phyloP scores from a whole-genome alignment of 306 rosid species.

The Trifolium repens region DNA sequence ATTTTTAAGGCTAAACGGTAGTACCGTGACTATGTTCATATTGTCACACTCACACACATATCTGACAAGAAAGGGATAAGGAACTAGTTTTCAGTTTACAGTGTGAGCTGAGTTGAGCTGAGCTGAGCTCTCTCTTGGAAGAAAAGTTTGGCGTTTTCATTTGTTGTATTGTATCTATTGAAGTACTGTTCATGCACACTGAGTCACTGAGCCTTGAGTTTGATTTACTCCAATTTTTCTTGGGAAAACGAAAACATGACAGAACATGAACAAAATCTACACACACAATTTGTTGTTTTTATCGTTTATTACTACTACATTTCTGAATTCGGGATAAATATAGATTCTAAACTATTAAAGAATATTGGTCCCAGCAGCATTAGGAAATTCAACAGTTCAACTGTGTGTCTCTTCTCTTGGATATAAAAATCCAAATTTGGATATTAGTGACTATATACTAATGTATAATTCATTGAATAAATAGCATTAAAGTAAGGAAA shows the following conservation, averaged over 20 bases:
- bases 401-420: neutral
- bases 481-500: neutral
- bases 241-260: constrained; percentile 37
- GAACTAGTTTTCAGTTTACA: constrained; percentile 49
- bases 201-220: neutral
- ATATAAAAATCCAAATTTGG: constrained; percentile 30
- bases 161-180: neutral
- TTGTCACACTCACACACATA: constrained; percentile 37
- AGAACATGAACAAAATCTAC: constrained; percentile 37
- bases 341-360: constrained; percentile 30
- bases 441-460: constrained; percentile 13
- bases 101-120: neutral
- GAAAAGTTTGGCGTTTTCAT: constrained; percentile 29
- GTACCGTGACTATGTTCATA: constrained; percentile 36
- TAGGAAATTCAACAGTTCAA: constrained; percentile 27
- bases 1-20: constrained; percentile 28
- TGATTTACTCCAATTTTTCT: constrained; percentile 40
- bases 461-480: neutral
- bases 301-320: constrained; percentile 25
- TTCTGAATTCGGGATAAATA: constrained; percentile 18
- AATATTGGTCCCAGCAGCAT: constrained; percentile 25
- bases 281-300: constrained; percentile 31
- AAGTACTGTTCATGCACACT: neutral
- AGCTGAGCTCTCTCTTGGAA: constrained; percentile 9
- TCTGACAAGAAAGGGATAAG: constrained; percentile 29